Conservation (phyloP, 106 monocot genomes). For the Platanthera zijinensis region DNA sequence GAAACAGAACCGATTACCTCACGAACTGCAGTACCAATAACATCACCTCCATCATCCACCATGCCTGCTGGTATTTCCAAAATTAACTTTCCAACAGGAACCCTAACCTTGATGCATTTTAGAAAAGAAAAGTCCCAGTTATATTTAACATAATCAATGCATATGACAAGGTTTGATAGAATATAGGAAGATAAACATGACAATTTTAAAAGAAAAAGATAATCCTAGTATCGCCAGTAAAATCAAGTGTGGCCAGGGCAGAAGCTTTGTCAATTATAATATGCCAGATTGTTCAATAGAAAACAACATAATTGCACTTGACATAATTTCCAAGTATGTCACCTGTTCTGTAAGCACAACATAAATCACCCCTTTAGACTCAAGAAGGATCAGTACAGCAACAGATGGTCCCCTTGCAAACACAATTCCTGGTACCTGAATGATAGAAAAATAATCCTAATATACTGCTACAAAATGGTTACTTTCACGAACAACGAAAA, state of each 20-base stretch:
- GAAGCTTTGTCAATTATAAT: background rate
- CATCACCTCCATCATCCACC: slow-evolving; percentile 76
- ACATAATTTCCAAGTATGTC: background rate
- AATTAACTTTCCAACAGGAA: slow-evolving; percentile 83
- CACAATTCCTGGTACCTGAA: slow-evolving; percentile 96
- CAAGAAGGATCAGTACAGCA: slow-evolving; percentile 81
- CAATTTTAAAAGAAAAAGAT: background rate
- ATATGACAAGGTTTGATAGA: background rate
- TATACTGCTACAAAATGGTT: background rate
- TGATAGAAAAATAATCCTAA: slow-evolving; percentile 9
- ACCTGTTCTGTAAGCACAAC: slow-evolving; percentile 98
- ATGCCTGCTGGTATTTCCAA: slow-evolving; percentile 96
- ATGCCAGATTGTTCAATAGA: background rate
- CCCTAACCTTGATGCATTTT: slow-evolving; percentile 53
- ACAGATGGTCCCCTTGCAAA: slow-evolving; percentile 92
- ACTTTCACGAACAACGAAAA: background rate
- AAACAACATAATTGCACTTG: background rate
- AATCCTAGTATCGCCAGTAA: background rate
- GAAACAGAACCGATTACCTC: slow-evolving; percentile 43
- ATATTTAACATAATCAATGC: background rate
- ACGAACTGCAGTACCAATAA: slow-evolving; percentile 89
- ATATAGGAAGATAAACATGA: background rate
- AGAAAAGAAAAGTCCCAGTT: background rate
- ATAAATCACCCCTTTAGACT: slow-evolving; percentile 48
- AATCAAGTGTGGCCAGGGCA: background rate